A percentile compares a stretch with the other conserved stretches of the same genome.
phyloP scores from a whole-genome alignment of 768 basidiomycete genomes.

The Infundibulicybe gibba region DNA sequence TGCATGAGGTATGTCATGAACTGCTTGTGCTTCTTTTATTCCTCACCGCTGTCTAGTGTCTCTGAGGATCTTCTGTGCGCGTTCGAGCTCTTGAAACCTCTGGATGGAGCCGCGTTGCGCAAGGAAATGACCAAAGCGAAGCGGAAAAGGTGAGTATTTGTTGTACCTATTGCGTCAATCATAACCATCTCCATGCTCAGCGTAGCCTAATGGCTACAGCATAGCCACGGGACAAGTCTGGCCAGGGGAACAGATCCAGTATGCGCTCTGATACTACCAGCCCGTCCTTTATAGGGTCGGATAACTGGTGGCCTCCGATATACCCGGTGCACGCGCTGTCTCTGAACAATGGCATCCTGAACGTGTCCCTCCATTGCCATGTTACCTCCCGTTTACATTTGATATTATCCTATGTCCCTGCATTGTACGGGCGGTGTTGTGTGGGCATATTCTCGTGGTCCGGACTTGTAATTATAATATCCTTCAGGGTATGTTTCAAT shows the following conservation, averaged over 20 bases:
- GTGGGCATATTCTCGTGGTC: constrained; percentile 11
- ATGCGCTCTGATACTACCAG: no score
- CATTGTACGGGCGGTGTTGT: constrained; percentile 3
- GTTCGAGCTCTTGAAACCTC: constrained; percentile 94
- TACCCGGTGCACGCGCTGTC: no score
- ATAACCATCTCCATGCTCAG: constrained; percentile 10
- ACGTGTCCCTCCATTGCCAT: no score
- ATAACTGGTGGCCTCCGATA: no score
- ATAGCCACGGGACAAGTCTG: constrained; percentile 7
- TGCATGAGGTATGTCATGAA: constrained; percentile 74
- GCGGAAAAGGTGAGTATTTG: constrained; percentile 78
- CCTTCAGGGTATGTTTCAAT: constrained; percentile 8
- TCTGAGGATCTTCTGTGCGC: constrained; percentile 97
- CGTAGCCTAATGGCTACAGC: constrained; percentile 29
- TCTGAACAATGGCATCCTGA: no score
- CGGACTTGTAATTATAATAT: constrained; percentile 39
- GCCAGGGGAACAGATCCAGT: no score
- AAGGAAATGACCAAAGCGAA: constrained; percentile 99
- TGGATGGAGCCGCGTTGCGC: constrained; percentile 90
- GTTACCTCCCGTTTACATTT: not conserved
- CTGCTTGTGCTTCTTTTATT: constrained; percentile 4
- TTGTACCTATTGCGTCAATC: not conserved
- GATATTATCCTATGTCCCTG: constrained; percentile 3
- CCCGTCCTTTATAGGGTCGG: no score
- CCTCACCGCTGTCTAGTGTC: constrained; percentile 49